Base-by-base conservation (phyloP, 352 stramenopile species). In the Globisporangium takayamanum region DNA sequence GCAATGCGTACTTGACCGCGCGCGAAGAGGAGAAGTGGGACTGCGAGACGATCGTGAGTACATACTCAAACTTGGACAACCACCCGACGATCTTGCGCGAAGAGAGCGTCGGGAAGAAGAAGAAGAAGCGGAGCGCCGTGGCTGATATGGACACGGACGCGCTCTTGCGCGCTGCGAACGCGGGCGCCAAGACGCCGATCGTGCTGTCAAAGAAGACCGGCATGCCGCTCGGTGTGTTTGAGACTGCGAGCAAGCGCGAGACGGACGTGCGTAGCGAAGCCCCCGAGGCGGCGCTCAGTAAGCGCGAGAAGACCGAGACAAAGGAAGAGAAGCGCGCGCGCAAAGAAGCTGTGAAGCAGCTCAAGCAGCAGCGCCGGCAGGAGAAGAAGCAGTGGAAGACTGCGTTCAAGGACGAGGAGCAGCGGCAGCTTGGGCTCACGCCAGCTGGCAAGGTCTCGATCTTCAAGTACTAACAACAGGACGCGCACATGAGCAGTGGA, bases 21-120 rank as follows among this genome's bases (percentile, higher is more conserved):
- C 76, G 82, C 39, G 77, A 83, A 37, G 63, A 75, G 37, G 84
- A 92, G 63, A 59, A 82, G 61, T 99, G 96, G 96, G 97, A 99
- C 75, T 98, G 89, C 63, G 96, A 99, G 71, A 98, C 92, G 48
- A 98, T 99, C 55, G 78, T 99, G 55, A 98, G 94, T 58, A 99
- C 96, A 44, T 99, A 99, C 78, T 98, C 93, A 36, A 99, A 97
- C 67, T 58, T 98, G 64, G 96, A 99, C 72, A 99, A 99, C 79
- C 97, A 99, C 73, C 97, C 97, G 26, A 97, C 88, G 10, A 64
- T 98, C 8, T 85, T 99, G 57, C 76, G 76, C 44, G 83, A 94
- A 55, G 73, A 88, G 52, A 59, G 54, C 5, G 57, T 71, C 41
- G 68, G 82, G 46, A 75, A 76, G 50, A 89, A 88, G 59, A 96